Percentiles rank a stretch among this genome's conserved stretches.
These are phyloP conservation scores for Ceratobasidium sp. DNA, from an alignment of 1,284 basidiomycete species.

Conservation along the genomic window DNA sequence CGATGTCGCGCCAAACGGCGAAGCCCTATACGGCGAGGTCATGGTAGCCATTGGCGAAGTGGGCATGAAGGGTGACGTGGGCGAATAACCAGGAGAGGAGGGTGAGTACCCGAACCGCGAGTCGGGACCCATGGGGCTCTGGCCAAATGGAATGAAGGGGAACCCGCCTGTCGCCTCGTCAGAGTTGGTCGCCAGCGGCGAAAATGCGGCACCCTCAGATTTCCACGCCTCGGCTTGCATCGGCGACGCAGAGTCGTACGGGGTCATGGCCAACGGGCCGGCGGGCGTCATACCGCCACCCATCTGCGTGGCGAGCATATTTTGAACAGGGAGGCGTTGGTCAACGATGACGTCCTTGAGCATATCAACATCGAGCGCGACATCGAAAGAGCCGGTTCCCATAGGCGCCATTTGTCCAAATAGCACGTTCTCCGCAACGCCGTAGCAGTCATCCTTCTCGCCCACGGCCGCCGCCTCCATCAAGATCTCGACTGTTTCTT, in stretches of 20 bases:
- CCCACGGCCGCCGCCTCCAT: constrained; percentile 99
- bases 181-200: constrained; percentile 89
- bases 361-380: constrained; percentile 97
- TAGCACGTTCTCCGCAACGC: constrained; percentile 98
- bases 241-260: constrained; percentile 91
- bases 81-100: constrained; percentile 86
- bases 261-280: constrained; percentile 86
- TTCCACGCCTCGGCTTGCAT: constrained; percentile 75
- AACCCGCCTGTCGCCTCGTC: constrained; percentile 83
- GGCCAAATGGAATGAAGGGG: constrained; percentile 73
- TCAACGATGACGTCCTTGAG: constrained; percentile 99
- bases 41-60: constrained; percentile 82
- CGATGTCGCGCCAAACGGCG: constrained; percentile 77
- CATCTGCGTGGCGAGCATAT: constrained; percentile 80
- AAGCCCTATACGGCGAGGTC: constrained; percentile 80
- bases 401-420: constrained; percentile 99
- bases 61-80: constrained; percentile 87
- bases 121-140: constrained; percentile 78
- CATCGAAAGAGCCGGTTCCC: constrained; percentile 96
- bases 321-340: constrained; percentile 89
- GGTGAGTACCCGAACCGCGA: constrained; percentile 82
- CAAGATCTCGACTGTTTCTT: constrained; percentile 98
- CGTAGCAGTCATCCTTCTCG: constrained; percentile 97
- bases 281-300: constrained; percentile 94
- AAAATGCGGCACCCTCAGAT: constrained; percentile 91